phyloP scores from a whole-genome alignment of 2,329 filamentous ascomycete genomes.

The Gaeumannomyces tritici region DNA sequence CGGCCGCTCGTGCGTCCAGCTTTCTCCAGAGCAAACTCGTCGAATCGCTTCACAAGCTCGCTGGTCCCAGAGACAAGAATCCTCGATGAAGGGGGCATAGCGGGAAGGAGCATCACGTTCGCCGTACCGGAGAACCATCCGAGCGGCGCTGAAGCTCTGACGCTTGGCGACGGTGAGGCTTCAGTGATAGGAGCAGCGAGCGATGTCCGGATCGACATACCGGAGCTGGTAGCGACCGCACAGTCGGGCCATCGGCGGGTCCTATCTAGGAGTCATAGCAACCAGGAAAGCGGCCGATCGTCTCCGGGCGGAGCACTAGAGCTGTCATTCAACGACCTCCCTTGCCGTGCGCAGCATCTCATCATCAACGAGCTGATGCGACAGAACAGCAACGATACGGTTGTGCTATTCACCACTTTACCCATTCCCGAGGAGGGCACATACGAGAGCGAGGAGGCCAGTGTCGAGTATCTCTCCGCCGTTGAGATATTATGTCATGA shows the following conservation, averaged over 20 bases:
- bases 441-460: slow-evolving; percentile 57
- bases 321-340: slow-evolving; percentile 78
- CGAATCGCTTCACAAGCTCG: slow-evolving; percentile 60
- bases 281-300: slow-evolving; percentile 32
- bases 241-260: background rate
- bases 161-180: background rate
- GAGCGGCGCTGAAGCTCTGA: slow-evolving; percentile 15
- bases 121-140: slow-evolving; percentile 32
- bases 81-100: slow-evolving; percentile 49
- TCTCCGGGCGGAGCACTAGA: slow-evolving; percentile 39
- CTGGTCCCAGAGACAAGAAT: slow-evolving; percentile 63
- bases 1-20: slow-evolving; percentile 12
- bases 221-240: slow-evolving; percentile 26
- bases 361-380: slow-evolving; percentile 80
- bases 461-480: slow-evolving; percentile 65
- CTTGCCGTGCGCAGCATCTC: slow-evolving; percentile 74
- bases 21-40: slow-evolving; percentile 36
- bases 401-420: slow-evolving; percentile 74
- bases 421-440: slow-evolving; percentile 75
- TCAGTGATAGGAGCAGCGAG: slow-evolving; percentile 16
- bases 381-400: slow-evolving; percentile 57
- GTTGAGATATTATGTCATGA: slow-evolving; percentile 70
- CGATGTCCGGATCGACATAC: slow-evolving; percentile 32
- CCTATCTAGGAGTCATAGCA: background rate
- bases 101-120: slow-evolving; percentile 69